Percentiles rank a stretch among this genome's conserved stretches.
phyloP scores from a whole-genome alignment of 2,329 filamentous ascomycete species.

The Paradendryphiella salina region DNA sequence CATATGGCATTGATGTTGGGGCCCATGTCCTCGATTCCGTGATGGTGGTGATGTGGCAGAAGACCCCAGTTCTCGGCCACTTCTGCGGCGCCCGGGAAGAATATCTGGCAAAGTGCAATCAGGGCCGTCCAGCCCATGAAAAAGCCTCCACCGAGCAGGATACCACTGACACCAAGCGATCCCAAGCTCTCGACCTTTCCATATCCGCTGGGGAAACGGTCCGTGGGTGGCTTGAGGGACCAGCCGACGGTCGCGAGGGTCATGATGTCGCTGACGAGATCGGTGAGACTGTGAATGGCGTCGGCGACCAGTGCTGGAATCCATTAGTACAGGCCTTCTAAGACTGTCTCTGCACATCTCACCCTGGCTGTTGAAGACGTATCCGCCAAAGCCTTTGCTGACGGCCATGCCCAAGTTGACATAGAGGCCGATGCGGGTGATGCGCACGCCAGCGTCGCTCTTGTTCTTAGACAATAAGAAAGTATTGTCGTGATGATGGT shows the following conservation, averaged over 20 bases:
- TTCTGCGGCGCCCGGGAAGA: conserved; percentile 53
- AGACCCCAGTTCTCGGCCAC: conserved; percentile 50
- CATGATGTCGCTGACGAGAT: conserved; percentile 91
- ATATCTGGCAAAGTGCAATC: conserved; percentile 60
- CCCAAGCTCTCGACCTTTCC: conserved; percentile 98
- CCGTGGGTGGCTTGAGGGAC: conserved; percentile 82
- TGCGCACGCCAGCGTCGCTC: conserved; percentile 89
- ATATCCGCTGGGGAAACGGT: conserved; percentile 85
- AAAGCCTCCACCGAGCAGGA: conserved; percentile 84
- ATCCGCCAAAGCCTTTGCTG: conserved; percentile 88
- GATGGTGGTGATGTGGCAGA: conserved; percentile 65
- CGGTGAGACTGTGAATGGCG: conserved; percentile 92
- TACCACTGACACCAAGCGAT: conserved; percentile 87
- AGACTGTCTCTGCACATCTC: conserved; percentile 10
- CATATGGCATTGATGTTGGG: conserved; percentile 94
- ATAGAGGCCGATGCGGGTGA: conserved; percentile 84
- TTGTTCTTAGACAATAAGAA: conserved; percentile 82
- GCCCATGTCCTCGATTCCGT: conserved; percentile 60
- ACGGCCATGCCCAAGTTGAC: conserved; percentile 94
- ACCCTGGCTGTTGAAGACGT: conserved; percentile 87
- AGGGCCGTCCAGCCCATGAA: conserved; percentile 77
- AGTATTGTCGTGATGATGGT: conserved; percentile 80
- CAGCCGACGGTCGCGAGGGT: conserved; percentile 93
- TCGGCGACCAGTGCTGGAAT: conserved; percentile 76
- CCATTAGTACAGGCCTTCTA: conserved; percentile 22